Evolutionary conservation across 495 filamentous ascomycete species (phyloP), one percentile per base, ranked within the genome.

Genomic region (Thermothielavioides terrestris): DNA sequence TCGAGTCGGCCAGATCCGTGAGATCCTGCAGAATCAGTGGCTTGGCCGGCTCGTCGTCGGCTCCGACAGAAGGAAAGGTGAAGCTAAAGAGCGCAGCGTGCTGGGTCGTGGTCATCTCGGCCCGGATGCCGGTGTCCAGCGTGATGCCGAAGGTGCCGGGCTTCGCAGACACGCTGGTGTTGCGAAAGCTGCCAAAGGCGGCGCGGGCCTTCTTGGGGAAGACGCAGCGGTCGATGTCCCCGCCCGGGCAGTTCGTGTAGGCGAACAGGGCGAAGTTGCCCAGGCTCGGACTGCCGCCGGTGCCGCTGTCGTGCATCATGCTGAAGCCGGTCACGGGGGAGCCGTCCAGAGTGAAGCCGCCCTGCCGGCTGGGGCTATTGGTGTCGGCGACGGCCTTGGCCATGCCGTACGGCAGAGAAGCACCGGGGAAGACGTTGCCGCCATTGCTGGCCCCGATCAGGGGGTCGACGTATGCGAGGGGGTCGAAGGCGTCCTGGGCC

Each of bases 221-320:
- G 17, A 67, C 70, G 59, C 85, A 89, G 15, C 71, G 69, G 54
- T 84, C 72, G 47, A 88, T 58, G 50, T 84, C 76, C 41, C 84
- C 76, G n/a, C 69, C 72, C 0, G 79, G 76, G 50, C 86, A 90
- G 42, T 74, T 66, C 17, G 77, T 71, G 49, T 84, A 79, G 2
- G 83, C 73, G 50, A 90, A 89, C 1, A 89, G 68, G 5, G 85
- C 77, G 45, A 89, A 89, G 64, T 86, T 86, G 27, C 86, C 86
- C 38, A 90, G 64, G 20, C 78, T 84, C 8, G 83, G 77, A 2
- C 71, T 69, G 0, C 83, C 83, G 15, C 85, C 85, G 20, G 83
- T 87, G 1, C 85, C 85, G 34, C 77, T 81, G 60, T 88, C 85
- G 64, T 89, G 85, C 71, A 83, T 75, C 28, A 55, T 65, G 44